phyloP scores from a whole-genome alignment of 768 basidiomycete genomes.

The Tylopilus balloui region DNA sequence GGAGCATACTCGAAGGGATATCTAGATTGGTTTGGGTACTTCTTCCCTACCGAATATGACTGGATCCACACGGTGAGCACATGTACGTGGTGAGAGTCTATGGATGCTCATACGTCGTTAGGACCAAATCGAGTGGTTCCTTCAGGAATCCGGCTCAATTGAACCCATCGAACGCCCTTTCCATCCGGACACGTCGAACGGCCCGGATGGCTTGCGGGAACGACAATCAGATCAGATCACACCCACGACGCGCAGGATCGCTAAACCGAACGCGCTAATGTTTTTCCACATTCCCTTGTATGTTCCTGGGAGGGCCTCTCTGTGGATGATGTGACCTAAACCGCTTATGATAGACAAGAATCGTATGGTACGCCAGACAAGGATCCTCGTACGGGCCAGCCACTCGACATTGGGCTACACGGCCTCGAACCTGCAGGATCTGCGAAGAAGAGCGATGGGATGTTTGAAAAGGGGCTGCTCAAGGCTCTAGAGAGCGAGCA shows the following conservation, averaged over 20 bases:
- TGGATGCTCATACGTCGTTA: background rate
- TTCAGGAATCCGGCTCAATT: constrained; percentile 75
- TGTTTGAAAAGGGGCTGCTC: constrained; percentile 80
- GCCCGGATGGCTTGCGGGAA: constrained; percentile 55
- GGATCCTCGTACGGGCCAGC: constrained; percentile 52
- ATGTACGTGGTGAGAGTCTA: background rate
- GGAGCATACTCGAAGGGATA: constrained; percentile 66
- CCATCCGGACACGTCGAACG: constrained; percentile 60
- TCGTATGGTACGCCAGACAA: constrained; percentile 67
- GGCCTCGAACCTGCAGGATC: constrained; percentile 57
- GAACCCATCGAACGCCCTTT: constrained; percentile 79
- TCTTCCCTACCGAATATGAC: constrained; percentile 75
- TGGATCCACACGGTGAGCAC: constrained; percentile 65
- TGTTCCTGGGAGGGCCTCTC: constrained; percentile 25
- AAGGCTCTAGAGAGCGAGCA: constrained; percentile 69
- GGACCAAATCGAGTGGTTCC: constrained; percentile 89
- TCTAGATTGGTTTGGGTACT: constrained; percentile 54
- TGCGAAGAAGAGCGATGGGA: constrained; percentile 69
- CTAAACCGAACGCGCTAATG: constrained; percentile 94
- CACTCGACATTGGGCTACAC: constrained; percentile 66
- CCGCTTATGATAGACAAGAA: constrained; percentile 51
- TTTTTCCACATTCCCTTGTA: constrained; percentile 98
- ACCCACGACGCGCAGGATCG: constrained; percentile 52
- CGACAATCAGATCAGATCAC: constrained; percentile 59
- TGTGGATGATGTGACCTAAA: background rate